Base-by-base conservation (phyloP, 2,329 filamentous ascomycete species). In the Phaeosphaeria sp. region DNA sequence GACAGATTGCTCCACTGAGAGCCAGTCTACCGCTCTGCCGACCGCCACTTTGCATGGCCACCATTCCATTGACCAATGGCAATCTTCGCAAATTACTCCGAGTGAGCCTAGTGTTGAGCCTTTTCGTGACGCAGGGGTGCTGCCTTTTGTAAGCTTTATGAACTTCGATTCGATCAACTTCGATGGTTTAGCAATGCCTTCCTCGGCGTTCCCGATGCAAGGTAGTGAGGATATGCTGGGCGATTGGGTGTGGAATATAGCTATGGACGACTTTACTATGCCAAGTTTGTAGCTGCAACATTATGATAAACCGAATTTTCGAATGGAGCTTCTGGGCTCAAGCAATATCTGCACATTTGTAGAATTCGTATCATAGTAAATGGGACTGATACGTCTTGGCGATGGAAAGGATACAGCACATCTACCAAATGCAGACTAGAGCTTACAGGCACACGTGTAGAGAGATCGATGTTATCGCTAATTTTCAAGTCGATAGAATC, bases 251-350 rank as follows among this genome's bases (percentile, higher is more conserved):
- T 71, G 66, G 65, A 56, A 69, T 46, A 55, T 55, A 43, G 58
- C 61, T 30, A 67, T 71, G 66, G 66, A 69, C 20, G 68, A 69
- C 20, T 66, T 68, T 13, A 56, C 56, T 11, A 62, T 69, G 49
- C 52, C 52, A 20, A 43, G 11, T 18, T 11, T 43, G 20, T 43
- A 43, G n/a, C 15, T 6, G 6, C 41, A 21, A 43, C 15, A 15
- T 15, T 6, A 21, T 9, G 6, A 17, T n/a, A n/a, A n/a, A n/a
- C n/a, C n/a, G n/a, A n/a, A n/a, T n/a, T n/a, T n/a, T n/a, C n/a
- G n/a, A n/a, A 6, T 43, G 3, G 11, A 18, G 6, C 9, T 43
- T 20, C 6, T 43, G 41, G 11, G 41, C 30, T 36, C 13, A 11
- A 36, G 30, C 13, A 13, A 11, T 36, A 30, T n/a, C n/a, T n/a